phyloP scores from a whole-genome alignment of 208 protist genomes.

The Leishmania amazonensis region DNA sequence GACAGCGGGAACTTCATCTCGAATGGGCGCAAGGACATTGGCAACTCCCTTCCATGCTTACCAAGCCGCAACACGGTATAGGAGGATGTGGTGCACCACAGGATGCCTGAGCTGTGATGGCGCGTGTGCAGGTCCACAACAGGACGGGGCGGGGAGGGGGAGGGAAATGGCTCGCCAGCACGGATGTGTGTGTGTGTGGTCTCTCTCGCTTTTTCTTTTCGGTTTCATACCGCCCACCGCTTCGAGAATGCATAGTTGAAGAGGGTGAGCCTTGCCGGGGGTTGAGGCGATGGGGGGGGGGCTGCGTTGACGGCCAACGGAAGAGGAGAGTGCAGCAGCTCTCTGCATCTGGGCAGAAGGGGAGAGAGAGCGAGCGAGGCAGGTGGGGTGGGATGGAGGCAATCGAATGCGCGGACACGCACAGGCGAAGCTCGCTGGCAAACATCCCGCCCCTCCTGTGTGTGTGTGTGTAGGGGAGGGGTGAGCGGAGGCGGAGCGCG shows the following conservation, averaged over 20 bases:
- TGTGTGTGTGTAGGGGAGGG: neutral
- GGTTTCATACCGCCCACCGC: neutral
- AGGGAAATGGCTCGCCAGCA: neutral
- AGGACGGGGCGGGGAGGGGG: neutral
- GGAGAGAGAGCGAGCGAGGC: neutral
- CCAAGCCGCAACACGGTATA: constrained; percentile 5
- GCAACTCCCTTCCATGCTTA: constrained; percentile 12
- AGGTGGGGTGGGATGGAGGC: neutral
- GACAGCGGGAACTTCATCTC: constrained; percentile 10
- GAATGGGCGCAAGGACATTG: neutral
- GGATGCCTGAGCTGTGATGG: constrained; percentile 17
- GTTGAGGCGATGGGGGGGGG: neutral
- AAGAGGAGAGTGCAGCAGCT: neutral
- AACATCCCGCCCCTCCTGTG: neutral
- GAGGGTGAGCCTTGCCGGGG: neutral
- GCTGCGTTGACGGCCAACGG: neutral
- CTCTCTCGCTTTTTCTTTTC: neutral
- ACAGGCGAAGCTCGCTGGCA: neutral
- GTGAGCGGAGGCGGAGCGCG: neutral
- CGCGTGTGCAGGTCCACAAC: neutral
- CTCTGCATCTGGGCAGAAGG: neutral
- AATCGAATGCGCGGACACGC: neutral
- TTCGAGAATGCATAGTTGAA: neutral
- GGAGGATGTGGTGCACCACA: neutral
- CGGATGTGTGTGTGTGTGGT: neutral